Conservation (phyloP, 768 basidiomycete species). For the Agaricus sinodeliciosus region DNA sequence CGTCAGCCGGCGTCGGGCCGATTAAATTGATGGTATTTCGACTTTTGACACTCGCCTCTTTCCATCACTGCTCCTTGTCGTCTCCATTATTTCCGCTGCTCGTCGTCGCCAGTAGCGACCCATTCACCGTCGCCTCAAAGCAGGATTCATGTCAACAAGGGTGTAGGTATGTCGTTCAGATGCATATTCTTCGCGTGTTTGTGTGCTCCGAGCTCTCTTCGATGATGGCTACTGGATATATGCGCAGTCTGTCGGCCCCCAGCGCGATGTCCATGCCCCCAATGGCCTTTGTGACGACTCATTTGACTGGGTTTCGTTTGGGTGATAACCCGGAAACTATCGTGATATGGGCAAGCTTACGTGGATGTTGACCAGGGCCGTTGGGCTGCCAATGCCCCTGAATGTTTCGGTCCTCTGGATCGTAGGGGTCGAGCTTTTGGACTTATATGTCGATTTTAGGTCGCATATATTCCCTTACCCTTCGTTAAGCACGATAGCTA, state of each 20-base stretch:
- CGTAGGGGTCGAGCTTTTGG: not conserved
- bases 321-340: not conserved
- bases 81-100: not conserved
- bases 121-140: too few relatives aligned
- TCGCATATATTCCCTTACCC: too few relatives aligned
- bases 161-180: constrained; percentile 1
- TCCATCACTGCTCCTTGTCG: not conserved
- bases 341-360: not conserved
- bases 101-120: not conserved
- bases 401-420: not conserved
- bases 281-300: not conserved
- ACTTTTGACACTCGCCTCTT: not conserved
- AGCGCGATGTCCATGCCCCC: not conserved
- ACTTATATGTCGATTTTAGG: not conserved
- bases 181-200: not conserved
- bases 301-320: not conserved
- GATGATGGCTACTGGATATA: not conserved
- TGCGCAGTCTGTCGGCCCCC: not conserved
- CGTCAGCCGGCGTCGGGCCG: constrained; percentile 3
- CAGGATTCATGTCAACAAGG: not conserved
- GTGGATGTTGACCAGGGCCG: constrained; percentile 3
- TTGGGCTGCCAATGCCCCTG: constrained; percentile 1
- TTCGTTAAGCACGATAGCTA: not conserved
- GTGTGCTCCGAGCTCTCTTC: not conserved
- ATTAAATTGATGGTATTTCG: not conserved